Percentiles rank a stretch among this genome's conserved stretches.
Evolutionary conservation across 441 rosid species (phyloP).

Genomic region (Pelargonium fulgidum): DNA sequence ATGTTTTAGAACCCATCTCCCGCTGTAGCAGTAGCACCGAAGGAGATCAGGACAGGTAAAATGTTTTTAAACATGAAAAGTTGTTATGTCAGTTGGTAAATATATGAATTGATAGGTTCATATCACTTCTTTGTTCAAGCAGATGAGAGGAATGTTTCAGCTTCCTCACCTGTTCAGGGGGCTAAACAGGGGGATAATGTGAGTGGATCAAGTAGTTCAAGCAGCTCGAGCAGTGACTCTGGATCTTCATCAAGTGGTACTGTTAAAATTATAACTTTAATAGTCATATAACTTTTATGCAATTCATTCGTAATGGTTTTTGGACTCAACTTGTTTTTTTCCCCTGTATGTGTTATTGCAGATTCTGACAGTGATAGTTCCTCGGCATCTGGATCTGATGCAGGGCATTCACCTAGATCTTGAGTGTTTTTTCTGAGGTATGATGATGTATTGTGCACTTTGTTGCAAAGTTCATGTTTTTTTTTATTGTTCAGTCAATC

Average conservation of each 20-base stretch:
- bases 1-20: slow-evolving; percentile 42
- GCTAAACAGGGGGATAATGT: slow-evolving; percentile 56
- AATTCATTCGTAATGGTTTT: background rate
- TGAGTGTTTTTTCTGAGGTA: slow-evolving; percentile 35
- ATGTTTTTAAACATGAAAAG: slow-evolving; percentile 15
- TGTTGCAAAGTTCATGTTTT: background rate
- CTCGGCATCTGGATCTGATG: slow-evolving; percentile 86
- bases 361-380: slow-evolving; percentile 97
- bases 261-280: slow-evolving; percentile 11
- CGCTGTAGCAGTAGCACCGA: slow-evolving; percentile 39
- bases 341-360: slow-evolving; percentile 28
- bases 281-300: slow-evolving; percentile 14
- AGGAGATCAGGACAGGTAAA: slow-evolving; percentile 59
- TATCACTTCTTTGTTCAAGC: slow-evolving; percentile 19
- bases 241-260: slow-evolving; percentile 94
- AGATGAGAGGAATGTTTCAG: slow-evolving; percentile 52
- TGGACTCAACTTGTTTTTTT: background rate
- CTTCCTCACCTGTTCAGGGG: slow-evolving; percentile 46
- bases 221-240: slow-evolving; percentile 93
- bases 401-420: slow-evolving; percentile 42
- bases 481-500: background rate
- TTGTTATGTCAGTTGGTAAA: slow-evolving; percentile 13
- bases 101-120: slow-evolving; percentile 13
- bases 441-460: slow-evolving; percentile 13
- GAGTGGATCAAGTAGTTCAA: slow-evolving; percentile 87